Conservation (phyloP, 2,329 filamentous ascomycete genomes). For the Aspergillus sp. region DNA sequence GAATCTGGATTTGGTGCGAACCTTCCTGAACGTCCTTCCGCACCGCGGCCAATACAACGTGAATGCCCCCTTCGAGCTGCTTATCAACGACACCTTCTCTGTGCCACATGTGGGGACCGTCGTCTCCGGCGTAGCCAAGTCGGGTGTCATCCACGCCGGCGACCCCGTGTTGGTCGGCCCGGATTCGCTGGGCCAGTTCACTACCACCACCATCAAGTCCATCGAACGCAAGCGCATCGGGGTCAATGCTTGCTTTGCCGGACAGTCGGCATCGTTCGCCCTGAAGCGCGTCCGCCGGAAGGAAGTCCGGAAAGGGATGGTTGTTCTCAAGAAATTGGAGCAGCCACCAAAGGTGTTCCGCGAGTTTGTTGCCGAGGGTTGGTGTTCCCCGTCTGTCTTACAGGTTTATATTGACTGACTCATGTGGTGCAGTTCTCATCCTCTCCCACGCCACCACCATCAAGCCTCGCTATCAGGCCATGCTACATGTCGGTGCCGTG, state of each 20-base stretch:
- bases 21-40: conserved; percentile 91
- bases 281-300: conserved; percentile 82
- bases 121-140: conserved; percentile 88
- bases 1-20: conserved; percentile 83
- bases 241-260: conserved; percentile 83
- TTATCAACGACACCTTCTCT: conserved; percentile 96
- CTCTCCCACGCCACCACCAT: conserved; percentile 96
- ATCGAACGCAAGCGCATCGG: conserved; percentile 92
- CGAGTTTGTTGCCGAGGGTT: conserved; percentile 77
- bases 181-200: conserved; percentile 86
- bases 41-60: conserved; percentile 91
- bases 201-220: conserved; percentile 78
- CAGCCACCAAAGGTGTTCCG: conserved; percentile 69
- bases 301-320: conserved; percentile 97
- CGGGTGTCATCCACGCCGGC: conserved; percentile 83
- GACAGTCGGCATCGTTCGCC: conserved; percentile 89
- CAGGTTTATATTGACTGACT: conserved; percentile 8
- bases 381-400: conserved; percentile 11
- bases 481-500: conserved; percentile 94
- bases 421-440: conserved; percentile 66
- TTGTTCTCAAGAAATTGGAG: conserved; percentile 81
- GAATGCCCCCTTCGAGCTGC: conserved; percentile 86
- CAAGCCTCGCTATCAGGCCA: conserved; percentile 94
- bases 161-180: conserved; percentile 87
- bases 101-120: conserved; percentile 97